Evolutionary conservation across 208 protist species (phyloP).

Genomic region (Acanthamoeba triangularis): DNA sequence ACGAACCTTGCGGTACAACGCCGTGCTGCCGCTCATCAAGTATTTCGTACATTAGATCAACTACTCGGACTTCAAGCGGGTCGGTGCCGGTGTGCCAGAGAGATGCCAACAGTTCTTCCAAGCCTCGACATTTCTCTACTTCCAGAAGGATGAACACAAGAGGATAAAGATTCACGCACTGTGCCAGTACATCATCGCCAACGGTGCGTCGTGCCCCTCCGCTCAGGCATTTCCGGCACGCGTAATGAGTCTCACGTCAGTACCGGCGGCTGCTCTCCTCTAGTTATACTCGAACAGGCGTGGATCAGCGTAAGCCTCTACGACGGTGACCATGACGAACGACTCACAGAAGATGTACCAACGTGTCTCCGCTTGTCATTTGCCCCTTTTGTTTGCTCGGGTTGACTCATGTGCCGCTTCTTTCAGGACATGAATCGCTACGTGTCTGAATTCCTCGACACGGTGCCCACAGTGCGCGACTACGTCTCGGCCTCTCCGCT

Average conservation of each 20-base stretch:
- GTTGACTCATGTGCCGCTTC: neutral
- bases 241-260: neutral
- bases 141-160: constrained; percentile 56
- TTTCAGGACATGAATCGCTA: constrained; percentile 28
- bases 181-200: constrained; percentile 60
- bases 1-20: neutral
- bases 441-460: constrained; percentile 58
- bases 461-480: neutral
- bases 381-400: neutral
- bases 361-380: neutral
- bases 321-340: constrained; percentile 40
- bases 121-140: constrained; percentile 45
- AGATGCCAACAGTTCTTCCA: constrained; percentile 39
- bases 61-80: constrained; percentile 46
- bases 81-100: constrained; percentile 5
- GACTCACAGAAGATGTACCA: constrained; percentile 39
- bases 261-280: neutral
- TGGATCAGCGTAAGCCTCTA: constrained; percentile 52
- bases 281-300: constrained; percentile 43
- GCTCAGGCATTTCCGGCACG: neutral
- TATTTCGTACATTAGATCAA: neutral
- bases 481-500: neutral
- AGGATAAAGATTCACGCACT: constrained; percentile 27
- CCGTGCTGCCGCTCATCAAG: neutral
- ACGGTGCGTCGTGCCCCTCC: neutral